Conservation (phyloP, 495 filamentous ascomycete species). For the Hyaloscypha variabilis region DNA sequence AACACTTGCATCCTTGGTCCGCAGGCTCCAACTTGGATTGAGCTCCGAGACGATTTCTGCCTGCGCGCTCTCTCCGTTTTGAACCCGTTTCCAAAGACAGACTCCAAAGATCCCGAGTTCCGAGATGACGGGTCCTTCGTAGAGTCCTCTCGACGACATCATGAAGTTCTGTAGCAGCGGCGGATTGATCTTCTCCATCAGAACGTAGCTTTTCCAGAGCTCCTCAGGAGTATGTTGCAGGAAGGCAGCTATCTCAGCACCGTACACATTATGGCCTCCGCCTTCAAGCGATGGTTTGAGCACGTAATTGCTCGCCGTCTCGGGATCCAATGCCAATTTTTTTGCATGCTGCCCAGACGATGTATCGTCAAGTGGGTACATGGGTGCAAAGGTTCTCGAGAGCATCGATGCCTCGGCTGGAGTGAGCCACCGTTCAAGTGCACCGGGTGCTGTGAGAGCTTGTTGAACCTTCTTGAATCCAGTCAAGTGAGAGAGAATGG, state of each 20-base stretch:
- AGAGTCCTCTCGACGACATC: conserved; percentile 73
- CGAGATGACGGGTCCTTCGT: conserved; percentile 80
- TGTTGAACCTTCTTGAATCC: conserved; percentile 98
- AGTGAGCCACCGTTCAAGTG: conserved; percentile 55
- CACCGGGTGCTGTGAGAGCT: conserved; percentile 73
- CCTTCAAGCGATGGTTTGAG: conserved; percentile 95
- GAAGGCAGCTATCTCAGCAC: conserved; percentile 75
- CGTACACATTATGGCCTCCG: conserved; percentile 94
- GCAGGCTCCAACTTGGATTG: conserved; percentile 70
- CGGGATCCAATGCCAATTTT: conserved; percentile 68
- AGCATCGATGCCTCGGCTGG: conserved; percentile 61
- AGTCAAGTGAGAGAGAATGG: conserved; percentile 83
- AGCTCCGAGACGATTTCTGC: conserved; percentile 44
- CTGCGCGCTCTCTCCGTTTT: conserved; percentile 65
- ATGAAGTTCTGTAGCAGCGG: conserved; percentile 75
- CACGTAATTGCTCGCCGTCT: conserved; percentile 70
- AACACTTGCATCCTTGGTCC: conserved; percentile 87
- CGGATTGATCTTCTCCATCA: conserved; percentile 96
- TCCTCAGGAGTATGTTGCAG: conserved; percentile 61
- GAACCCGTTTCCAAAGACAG: conserved; percentile 74
- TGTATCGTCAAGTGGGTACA: conserved; percentile 79
- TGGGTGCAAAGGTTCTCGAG: conserved; percentile 77
- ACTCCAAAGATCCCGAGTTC: conserved; percentile 91
- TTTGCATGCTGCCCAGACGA: conserved; percentile 67
- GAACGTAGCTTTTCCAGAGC: conserved; percentile 81